Base-by-base conservation (phyloP, 169 alveolate genomes). In the Plasmodium chabaudi region DNA sequence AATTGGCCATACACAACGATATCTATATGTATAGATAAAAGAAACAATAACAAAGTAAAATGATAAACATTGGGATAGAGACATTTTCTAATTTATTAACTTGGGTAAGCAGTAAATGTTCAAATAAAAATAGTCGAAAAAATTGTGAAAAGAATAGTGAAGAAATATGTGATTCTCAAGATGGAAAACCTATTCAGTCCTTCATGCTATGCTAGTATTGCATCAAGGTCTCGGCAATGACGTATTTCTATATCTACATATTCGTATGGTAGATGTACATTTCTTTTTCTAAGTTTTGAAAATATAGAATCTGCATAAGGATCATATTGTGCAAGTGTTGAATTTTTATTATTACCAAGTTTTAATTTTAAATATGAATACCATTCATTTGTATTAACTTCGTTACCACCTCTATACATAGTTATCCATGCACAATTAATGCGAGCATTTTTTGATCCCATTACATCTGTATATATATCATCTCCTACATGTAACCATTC, bases 401-500 rank as follows among this genome's bases (percentile, higher is more conserved):
- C 89, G 5, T 34, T 79, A 6, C 89, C 89, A 53, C 68, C 60
- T 59, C 89, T 21, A 79, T 55, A 79, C 82, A 65, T 79, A 9
- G 89, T 79, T 6, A 79, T 79, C 89, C 89, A 79, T 3, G 89
- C 89, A 67, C 89, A 79, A 47, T 79, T 79, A 60, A 79, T 79
- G 39, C 56, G 65, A 55, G 65, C 68, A 79, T 79, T 79, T 25
- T 79, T 79, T 0, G 89, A 79, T 9, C 89, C 89, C 72, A 79
- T 79, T 21, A 79, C 56, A 47, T 79, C 89, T 1, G 89, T 79
- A 71, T 53, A 67, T 19, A 79, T 44, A 67, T 79, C 89, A 55
- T 79, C 89, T 15, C 89, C 89, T 9, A 79, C 89, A 65, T 79
- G 89, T 59, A 79, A 55, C 89, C 89, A 79, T 46, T 79, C 82